Conservation (phyloP, 2,329 filamentous ascomycete genomes). For the Cladosporium halotolerans region DNA sequence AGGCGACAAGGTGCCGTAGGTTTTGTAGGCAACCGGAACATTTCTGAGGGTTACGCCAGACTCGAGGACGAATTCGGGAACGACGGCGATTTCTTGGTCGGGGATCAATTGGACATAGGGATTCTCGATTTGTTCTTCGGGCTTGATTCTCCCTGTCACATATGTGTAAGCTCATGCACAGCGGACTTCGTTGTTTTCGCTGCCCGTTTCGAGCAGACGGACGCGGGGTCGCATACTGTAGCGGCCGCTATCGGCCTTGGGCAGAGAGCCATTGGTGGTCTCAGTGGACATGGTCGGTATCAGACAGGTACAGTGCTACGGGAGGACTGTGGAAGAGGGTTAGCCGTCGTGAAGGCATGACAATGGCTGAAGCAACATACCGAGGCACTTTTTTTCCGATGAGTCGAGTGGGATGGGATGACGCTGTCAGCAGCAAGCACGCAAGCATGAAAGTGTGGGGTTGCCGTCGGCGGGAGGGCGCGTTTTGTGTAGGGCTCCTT, state of each 20-base stretch:
- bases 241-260: background rate
- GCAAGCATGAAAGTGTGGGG: background rate
- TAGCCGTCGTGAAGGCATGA: background rate
- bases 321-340: background rate
- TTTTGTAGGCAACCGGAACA: constrained; percentile 61
- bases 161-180: background rate
- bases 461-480: background rate
- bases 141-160: constrained; percentile 24
- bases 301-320: background rate
- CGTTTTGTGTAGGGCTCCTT: no score
- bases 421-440: background rate
- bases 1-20: constrained; percentile 52
- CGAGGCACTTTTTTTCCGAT: background rate
- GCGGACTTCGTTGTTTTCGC: background rate
- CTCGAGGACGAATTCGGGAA: constrained; percentile 87
- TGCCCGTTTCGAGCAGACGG: background rate
- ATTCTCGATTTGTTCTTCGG: constrained; percentile 69
- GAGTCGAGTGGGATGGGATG: background rate
- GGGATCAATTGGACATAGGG: constrained; percentile 81
- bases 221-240: constrained; percentile 3
- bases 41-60: constrained; percentile 80
- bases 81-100: constrained; percentile 77
- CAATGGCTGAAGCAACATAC: background rate
- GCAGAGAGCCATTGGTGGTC: background rate
- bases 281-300: background rate